Evolutionary conservation across 164 flowering plant genomes (phyloP).

Genomic region (Euptelea pleiosperma): DNA sequence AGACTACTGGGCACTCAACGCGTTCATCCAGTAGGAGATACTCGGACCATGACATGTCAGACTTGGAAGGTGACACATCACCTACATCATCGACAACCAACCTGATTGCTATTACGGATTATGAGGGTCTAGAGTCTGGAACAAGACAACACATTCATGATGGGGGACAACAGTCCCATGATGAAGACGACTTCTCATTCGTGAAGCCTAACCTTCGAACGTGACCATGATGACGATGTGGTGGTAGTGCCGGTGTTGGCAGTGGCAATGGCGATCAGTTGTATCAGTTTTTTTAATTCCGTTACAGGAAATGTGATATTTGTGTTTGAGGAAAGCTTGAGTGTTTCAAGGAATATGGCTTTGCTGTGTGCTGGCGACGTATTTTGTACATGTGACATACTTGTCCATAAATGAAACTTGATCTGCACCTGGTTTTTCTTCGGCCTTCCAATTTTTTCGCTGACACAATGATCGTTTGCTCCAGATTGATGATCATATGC

Average conservation of each 20-base stretch:
- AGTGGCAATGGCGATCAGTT: not conserved
- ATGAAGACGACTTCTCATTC: conserved; percentile 20
- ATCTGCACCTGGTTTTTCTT: too few species aligned
- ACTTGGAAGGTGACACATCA: conserved; percentile 24
- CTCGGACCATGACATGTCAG: conserved; percentile 21
- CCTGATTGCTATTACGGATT: conserved; percentile 20
- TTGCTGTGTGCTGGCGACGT: too few species aligned
- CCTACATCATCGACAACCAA: conserved; percentile 15
- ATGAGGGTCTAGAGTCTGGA: conserved; percentile 1
- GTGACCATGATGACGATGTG: conserved; percentile 1
- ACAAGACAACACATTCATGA: not conserved
- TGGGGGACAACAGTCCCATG: not conserved
- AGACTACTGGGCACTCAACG: conserved; percentile 10
- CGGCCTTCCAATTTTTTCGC: too few species aligned
- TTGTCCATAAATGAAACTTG: too few species aligned
- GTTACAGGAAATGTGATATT: too few species aligned
- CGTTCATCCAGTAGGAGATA: not conserved
- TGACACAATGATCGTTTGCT: too few species aligned
- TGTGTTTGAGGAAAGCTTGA: too few species aligned
- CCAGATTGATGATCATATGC: too few species aligned
- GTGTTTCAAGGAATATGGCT: too few species aligned
- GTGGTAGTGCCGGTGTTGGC: not conserved
- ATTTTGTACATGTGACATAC: too few species aligned
- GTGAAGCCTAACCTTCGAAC: conserved; percentile 13
- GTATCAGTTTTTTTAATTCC: not conserved